Evolutionary conservation across 1,284 basidiomycete species (phyloP), one percentile per base, ranked within the genome.

Genomic region (Puccinia hordei): DNA sequence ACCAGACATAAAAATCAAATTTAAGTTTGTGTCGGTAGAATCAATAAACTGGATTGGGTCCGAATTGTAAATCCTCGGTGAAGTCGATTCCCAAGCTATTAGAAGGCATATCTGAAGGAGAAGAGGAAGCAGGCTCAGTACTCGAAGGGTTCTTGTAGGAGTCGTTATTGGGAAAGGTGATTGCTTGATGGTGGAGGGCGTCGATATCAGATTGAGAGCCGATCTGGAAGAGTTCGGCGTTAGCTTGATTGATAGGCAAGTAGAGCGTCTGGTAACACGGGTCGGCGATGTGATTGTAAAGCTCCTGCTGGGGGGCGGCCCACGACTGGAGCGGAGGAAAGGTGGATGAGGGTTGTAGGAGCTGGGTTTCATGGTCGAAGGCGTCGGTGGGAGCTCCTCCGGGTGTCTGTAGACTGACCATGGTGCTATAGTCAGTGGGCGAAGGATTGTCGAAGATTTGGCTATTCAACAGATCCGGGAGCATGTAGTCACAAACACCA

Each of bases 361-460:
- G 5, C 1, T 63, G 61, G 1, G 35, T 5, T 4, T 72, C 69
- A 55, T 35, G 12, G 13, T 30, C 33, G 6, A 55, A 30, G 12
- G 27, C 46, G 22, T 72, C 69, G 10, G 69, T 9, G 3, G 27
- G 19, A n/a, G 19, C 69, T 49, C 15, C 69, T 49, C 27, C 69
- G 19, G 69, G 69, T n/a, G 69, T 72, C 55, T 72, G 49, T 19
- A 72, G 51, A 19, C 51, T 72, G 69, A 38, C 33, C 4, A 72
- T 49, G 2, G 49, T 51, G 33, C 69, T 35, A n/a, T 51, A 72
- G 27, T 72, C 69, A n/a, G 17, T 38, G 30, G 69, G 69, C 53
- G 53, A 57, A 15, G 69, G 55, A 33, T 55, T 35, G 30, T 72
- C 51, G 51, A 72, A 72, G 13, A 30, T 55, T 24, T 72, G 69